These are phyloP conservation scores for Plenodomus biglobosus DNA, from an alignment of 2,329 filamentous ascomycete genomes.

Conservation along the genomic window DNA sequence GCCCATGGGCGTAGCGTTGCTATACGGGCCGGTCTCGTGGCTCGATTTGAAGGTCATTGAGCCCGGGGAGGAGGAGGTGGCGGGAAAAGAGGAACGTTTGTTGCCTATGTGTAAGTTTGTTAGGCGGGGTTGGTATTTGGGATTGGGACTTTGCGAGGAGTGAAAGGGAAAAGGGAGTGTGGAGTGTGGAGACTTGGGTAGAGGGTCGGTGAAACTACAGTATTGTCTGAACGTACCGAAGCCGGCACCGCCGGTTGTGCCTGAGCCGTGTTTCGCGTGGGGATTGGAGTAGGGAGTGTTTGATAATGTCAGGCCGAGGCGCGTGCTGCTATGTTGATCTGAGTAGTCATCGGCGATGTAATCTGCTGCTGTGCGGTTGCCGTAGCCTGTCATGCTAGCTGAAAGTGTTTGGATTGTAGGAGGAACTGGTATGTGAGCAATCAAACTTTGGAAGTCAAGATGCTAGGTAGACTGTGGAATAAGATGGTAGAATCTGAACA, in stretches of 20 bases:
- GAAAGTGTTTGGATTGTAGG: not conserved
- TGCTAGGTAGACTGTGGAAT: too few species aligned
- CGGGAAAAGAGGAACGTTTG: constrained; percentile 28
- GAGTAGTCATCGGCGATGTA: constrained; percentile 17
- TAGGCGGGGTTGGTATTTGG: too few species aligned
- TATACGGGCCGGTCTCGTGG: constrained; percentile 28
- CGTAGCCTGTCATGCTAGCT: constrained; percentile 39
- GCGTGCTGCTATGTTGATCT: constrained; percentile 30
- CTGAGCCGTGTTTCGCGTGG: constrained; percentile 36
- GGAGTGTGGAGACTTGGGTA: not conserved
- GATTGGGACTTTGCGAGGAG: too few species aligned
- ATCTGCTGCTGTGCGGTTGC: constrained; percentile 36
- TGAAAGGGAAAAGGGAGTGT: not conserved
- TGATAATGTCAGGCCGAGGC: constrained; percentile 29
- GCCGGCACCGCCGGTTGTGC: constrained; percentile 38
- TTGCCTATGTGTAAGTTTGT: too few species aligned
- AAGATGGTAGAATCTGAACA: too few species aligned
- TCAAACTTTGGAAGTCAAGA: too few species aligned
- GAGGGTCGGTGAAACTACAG: not conserved
- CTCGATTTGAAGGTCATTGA: constrained; percentile 19
- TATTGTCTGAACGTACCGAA: constrained; percentile 18
- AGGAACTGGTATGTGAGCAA: too few species aligned
- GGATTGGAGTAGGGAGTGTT: constrained; percentile 31
- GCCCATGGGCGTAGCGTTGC: constrained; percentile 26
- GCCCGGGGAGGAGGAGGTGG: constrained; percentile 1